phyloP scores from a whole-genome alignment of 805 yeast genomes.

The Barnettozyma pratensis region DNA sequence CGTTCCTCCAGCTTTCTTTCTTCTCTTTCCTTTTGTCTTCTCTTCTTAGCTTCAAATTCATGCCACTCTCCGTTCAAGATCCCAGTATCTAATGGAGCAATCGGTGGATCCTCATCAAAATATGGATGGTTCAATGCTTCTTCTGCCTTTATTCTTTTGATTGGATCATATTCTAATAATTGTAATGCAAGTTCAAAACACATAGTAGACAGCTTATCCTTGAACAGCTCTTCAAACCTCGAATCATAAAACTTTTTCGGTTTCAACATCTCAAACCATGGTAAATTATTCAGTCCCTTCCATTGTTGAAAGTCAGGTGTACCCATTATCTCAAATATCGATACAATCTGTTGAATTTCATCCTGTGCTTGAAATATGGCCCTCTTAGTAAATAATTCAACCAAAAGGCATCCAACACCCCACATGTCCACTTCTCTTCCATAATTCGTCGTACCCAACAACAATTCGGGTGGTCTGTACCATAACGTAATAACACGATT shows the following conservation, averaged over 20 bases:
- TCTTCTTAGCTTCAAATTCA: slow-evolving; percentile 89
- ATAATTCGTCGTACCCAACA: slow-evolving; percentile 86
- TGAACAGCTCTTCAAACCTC: slow-evolving; percentile 39
- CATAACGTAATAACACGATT: slow-evolving; percentile 93
- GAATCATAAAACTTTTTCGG: slow-evolving; percentile 37
- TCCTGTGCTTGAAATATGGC: slow-evolving; percentile 87
- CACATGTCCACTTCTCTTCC: slow-evolving; percentile 91
- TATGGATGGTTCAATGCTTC: slow-evolving; percentile 68
- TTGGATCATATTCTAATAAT: slow-evolving; percentile 67
- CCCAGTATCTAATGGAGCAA: slow-evolving; percentile 53
- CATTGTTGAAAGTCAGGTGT: slow-evolving; percentile 69
- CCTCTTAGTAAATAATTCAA: slow-evolving; percentile 68
- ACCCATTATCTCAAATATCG: slow-evolving; percentile 81
- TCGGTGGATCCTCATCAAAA: slow-evolving; percentile 63
- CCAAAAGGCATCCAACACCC: slow-evolving; percentile 92
- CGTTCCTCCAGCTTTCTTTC: slow-evolving; percentile 18
- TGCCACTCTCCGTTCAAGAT: slow-evolving; percentile 84
- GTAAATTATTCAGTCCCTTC: slow-evolving; percentile 74
- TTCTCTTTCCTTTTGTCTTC: slow-evolving; percentile 30
- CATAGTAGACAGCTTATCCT: slow-evolving; percentile 37
- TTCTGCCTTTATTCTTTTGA: slow-evolving; percentile 56
- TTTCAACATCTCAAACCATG: slow-evolving; percentile 87
- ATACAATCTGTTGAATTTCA: slow-evolving; percentile 76
- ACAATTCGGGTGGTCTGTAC: slow-evolving; percentile 95
- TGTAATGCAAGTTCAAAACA: slow-evolving; percentile 62